Percentiles rank a stretch among this genome's conserved stretches.
Conservation (phyloP, 768 basidiomycete genomes). For the Pleurotus giganteus region DNA sequence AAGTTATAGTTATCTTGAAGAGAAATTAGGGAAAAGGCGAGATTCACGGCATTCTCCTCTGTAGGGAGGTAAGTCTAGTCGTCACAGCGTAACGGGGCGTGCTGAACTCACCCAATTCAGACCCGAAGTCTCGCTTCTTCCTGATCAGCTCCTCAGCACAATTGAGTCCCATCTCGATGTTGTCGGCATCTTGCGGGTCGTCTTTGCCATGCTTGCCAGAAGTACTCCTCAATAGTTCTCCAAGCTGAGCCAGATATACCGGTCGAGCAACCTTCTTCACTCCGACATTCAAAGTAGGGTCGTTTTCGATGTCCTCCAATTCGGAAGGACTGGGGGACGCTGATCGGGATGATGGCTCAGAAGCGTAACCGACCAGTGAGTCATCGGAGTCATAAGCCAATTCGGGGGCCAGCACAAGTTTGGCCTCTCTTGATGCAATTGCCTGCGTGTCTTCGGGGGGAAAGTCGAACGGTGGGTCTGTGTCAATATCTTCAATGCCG, state of each 20-base stretch:
- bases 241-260: conserved; percentile 87
- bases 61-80: not conserved
- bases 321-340: conserved; percentile 80
- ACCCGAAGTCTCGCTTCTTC: conserved; percentile 80
- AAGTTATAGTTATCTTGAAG: conserved; percentile 87
- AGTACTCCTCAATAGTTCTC: conserved; percentile 66
- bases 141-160: conserved; percentile 82
- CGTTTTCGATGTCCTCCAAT: conserved; percentile 79
- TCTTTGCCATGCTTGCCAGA: conserved; percentile 49
- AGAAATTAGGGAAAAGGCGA: conserved; percentile 68
- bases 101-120: conserved; percentile 79
- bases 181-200: conserved; percentile 67
- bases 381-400: conserved; percentile 74
- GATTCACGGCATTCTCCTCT: conserved; percentile 91
- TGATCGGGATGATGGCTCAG: conserved; percentile 63
- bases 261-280: conserved; percentile 73
- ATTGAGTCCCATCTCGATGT: conserved; percentile 76
- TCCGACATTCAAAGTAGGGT: conserved; percentile 76
- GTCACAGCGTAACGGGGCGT: not conserved
- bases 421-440: conserved; percentile 8
- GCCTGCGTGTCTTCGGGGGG: not conserved
- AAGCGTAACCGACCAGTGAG: conserved; percentile 81
- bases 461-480: not conserved
- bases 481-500: conserved; percentile 11
- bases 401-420: conserved; percentile 20